Base-by-base conservation (phyloP, 2,329 filamentous ascomycete genomes). In the Fusarium scirpi region DNA sequence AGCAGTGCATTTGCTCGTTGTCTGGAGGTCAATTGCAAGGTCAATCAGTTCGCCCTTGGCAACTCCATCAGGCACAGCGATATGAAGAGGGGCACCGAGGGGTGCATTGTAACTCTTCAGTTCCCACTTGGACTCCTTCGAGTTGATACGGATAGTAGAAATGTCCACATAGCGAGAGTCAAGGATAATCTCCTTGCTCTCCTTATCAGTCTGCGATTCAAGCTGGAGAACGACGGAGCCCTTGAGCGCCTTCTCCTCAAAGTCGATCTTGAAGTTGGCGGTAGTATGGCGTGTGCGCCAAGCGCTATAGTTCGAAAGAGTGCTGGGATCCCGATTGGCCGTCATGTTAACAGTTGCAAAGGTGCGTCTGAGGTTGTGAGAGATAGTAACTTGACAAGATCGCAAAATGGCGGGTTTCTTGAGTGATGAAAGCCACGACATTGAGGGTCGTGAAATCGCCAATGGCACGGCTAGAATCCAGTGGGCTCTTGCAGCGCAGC, bases 141-240 rank as follows among this genome's bases (percentile, higher is more conserved):
- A 89, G 81, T 93, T 86, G 69, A 97, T 85, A 69, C 87, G 89
- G 76, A 98, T 90, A 24, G 86, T 85, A 12, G 87, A 85, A 73
- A 99, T 88, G 56, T 92, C 86, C 45, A 99, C 84, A 79, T 90
- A 90, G 79, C 92, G 94, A n/a, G 93, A 93, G 82, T 99, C 96
- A 58, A 99, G 87, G 49, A 97, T 83, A 73, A 98, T 91, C 78
- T 94, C 92, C 57, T 88, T 88, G 71, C 89, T 92, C 78, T 90
- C 85, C 67, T 86, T 89, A 75, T 94, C 87, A 6, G 91, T 94
- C 78, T 93, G 86, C 25, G 91, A 93, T 80, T 94, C 90, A 44
- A 98, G 84, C 73, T 89, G 89, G 66, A 98, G 86, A 40, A 89
- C 83, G 25, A 98, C 93, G 70, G 87, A 91, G 25, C 96, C 96